Conservation (phyloP, 2,329 filamentous ascomycete genomes). For the Fusarium sp. region DNA sequence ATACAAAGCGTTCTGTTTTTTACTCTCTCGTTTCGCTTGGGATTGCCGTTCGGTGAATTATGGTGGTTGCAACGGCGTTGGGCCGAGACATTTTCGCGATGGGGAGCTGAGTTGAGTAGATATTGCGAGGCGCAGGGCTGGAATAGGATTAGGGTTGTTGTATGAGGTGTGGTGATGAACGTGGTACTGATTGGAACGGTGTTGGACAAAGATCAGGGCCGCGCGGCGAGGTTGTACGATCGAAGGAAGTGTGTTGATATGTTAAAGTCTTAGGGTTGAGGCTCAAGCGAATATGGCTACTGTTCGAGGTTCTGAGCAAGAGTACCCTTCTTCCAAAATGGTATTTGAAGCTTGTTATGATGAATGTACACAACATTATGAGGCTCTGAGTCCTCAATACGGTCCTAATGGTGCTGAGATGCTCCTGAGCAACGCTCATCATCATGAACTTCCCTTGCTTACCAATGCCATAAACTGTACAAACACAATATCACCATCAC, state of each 20-base stretch:
- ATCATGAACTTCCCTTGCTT: background rate
- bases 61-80: background rate
- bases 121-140: background rate
- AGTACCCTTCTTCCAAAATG: accelerated
- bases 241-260: background rate
- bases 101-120: background rate
- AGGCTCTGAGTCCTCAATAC: background rate
- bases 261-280: background rate
- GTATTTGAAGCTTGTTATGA: accelerated
- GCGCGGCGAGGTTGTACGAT: constrained; percentile 20
- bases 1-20: constrained; percentile 28
- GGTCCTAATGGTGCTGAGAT: background rate
- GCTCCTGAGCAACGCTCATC: background rate
- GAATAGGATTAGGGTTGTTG: background rate
- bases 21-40: background rate
- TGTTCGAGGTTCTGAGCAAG: background rate
- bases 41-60: constrained; percentile 11
- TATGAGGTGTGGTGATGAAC: background rate
- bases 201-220: constrained; percentile 11
- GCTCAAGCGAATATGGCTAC: background rate
- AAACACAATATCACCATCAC: too few species aligned
- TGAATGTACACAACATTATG: background rate
- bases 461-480: background rate
- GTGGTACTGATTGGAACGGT: background rate
- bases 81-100: constrained; percentile 31